Evolutionary conservation across 345 rosid genomes (phyloP).

Genomic region (Rhodamnia rubescens): DNA sequence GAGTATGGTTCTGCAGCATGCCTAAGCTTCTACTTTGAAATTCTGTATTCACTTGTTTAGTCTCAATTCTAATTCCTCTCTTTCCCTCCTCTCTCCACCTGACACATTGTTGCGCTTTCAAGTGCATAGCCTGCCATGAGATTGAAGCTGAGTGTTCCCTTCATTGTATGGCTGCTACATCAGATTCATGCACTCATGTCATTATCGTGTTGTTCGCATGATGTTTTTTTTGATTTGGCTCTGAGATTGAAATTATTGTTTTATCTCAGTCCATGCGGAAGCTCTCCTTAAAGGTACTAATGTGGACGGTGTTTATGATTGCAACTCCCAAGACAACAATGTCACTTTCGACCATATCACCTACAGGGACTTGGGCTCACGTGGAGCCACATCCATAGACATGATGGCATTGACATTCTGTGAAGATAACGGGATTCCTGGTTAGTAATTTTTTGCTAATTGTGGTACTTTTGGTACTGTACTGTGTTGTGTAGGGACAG

Average conservation of each 20-base stretch:
- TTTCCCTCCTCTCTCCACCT: not conserved
- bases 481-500: not conserved
- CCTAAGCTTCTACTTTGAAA: not conserved
- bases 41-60: not conserved
- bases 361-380: constrained; percentile 55
- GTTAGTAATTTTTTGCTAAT: constrained; percentile 15
- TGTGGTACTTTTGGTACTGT: not conserved
- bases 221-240: not conserved
- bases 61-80: not conserved
- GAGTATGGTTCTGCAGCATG: constrained; percentile 23
- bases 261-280: constrained; percentile 61
- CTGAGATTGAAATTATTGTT: not conserved
- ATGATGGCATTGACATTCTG: constrained; percentile 72
- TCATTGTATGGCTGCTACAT: not conserved
- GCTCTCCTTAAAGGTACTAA: constrained; percentile 81
- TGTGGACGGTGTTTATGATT: constrained; percentile 67
- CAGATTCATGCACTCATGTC: not conserved
- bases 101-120: not conserved
- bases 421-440: constrained; percentile 85
- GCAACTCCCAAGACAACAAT: constrained; percentile 49
- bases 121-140: not conserved
- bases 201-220: not conserved
- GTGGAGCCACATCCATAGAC: constrained; percentile 68
- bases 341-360: constrained; percentile 54
- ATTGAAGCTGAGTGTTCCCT: not conserved